Base-by-base conservation (phyloP, 2,329 filamentous ascomycete species). In the Alternaria tenuissima region DNA sequence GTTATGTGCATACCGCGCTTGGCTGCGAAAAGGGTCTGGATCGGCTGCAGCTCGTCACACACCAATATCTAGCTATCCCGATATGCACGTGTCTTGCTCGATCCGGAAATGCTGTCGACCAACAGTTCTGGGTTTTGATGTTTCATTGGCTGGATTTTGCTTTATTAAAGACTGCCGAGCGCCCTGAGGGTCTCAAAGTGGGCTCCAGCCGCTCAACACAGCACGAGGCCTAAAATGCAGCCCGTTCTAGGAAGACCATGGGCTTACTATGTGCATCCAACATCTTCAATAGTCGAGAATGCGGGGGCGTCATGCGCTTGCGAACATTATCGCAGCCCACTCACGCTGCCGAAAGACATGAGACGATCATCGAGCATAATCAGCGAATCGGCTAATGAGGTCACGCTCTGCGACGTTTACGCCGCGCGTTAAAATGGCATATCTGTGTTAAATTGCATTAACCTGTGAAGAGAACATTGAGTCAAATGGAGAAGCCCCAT, bases 1-100 rank as follows among this genome's bases (percentile, higher is more conserved):
- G 63, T 66, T 63, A 38, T 58, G 62, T 65, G 63, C 49, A 57
- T 68, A 61, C 65, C 66, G 62, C 71, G 64, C 65, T 66, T 71
- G 62, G 58, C 67, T 57, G 32, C 51, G 57, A 67, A 43, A 56
- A 57, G 61, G 65, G 67, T 64, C 62, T 53, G 59, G 57, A 52
- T 59, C 64, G 57, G 56, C 66, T 74, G 72, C 73, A 69, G 30
- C 66, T 68, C 68, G 67, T 75, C 73, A 72, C 75, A 70, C 64
- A 63, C 68, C 69, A 68, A 72, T 73, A 69, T 64, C 65, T 67
- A 41, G 61, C 66, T 57, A 60, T 63, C 62, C 64, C 59, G 56
- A 66, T 60, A 46, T 44, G 55, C 61, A 62, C 28, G 61, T 44
- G 39, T 54, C 38, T 54, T 34, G 49, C 70, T 61, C 55, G 57